Evolutionary conservation across 192 early-diverging fungal genomes (phyloP).

Genomic region (Rhizophagus clarus): DNA sequence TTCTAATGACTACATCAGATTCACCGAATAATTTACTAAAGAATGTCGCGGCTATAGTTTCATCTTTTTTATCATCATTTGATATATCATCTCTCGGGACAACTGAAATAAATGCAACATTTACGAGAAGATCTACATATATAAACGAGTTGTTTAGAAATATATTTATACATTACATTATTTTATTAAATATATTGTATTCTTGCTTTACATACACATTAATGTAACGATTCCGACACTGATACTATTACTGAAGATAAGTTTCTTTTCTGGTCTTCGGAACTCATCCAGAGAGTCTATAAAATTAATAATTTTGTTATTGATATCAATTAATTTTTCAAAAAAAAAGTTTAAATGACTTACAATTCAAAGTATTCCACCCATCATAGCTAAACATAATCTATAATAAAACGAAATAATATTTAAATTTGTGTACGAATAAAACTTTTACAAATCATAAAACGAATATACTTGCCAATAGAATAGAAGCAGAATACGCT

Average conservation of each 20-base stretch:
- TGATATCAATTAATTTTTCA: background rate
- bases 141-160: too few species aligned
- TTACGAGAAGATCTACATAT: background rate
- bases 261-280: background rate
- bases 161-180: too few species aligned
- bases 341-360: background rate
- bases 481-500: background rate
- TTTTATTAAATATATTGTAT: too few species aligned
- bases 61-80: background rate
- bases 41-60: background rate
- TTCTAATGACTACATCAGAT: background rate
- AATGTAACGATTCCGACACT: background rate
- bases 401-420: too few species aligned
- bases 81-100: background rate
- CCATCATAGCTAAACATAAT: background rate
- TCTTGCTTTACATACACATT: background rate
- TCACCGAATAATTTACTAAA: background rate
- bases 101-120: background rate
- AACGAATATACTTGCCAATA: background rate
- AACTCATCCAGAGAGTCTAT: background rate
- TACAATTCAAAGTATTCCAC: background rate
- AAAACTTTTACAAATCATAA: too few species aligned
- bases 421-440: too few species aligned
- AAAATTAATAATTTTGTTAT: background rate
- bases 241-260: background rate